phyloP scores from a whole-genome alignment of 78 protist genomes.

The Anaeramoeba ignava region DNA sequence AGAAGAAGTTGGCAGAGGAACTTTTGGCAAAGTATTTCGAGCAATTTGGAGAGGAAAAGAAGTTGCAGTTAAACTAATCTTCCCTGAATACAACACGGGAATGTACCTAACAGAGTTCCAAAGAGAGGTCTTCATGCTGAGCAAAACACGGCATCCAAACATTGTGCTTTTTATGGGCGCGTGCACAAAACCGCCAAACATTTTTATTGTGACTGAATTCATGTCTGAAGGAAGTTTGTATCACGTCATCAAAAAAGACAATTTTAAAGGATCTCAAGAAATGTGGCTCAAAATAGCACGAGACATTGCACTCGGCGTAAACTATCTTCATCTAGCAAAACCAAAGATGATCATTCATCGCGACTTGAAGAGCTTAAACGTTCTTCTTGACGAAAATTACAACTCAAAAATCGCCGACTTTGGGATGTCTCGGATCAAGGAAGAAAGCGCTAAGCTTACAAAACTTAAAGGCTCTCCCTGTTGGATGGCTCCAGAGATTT shows the following conservation, averaged over 20 bases:
- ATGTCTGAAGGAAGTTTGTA: neutral
- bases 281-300: too few species aligned
- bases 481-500: slow-evolving; percentile 21
- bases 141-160: neutral
- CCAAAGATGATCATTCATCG: slow-evolving; percentile 51
- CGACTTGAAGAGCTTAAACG: slow-evolving; percentile 44
- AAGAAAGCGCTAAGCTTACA: neutral
- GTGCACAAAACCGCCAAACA: neutral
- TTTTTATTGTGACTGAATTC: slow-evolving; percentile 12
- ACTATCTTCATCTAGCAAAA: slow-evolving; percentile 35
- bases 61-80: too few species aligned
- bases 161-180: slow-evolving; percentile 7
- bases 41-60: too few species aligned
- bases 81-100: too few species aligned
- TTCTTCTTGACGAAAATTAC: slow-evolving; percentile 36
- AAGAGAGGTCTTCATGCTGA: slow-evolving; percentile 4
- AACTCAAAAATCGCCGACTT: slow-evolving; percentile 21
- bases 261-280: too few species aligned
- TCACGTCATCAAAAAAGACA: too few species aligned
- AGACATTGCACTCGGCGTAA: slow-evolving; percentile 40
- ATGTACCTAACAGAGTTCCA: too few species aligned
- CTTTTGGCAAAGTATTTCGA: too few species aligned
- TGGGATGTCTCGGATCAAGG: slow-evolving; percentile 12
- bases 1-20: too few species aligned
- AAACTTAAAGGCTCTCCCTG: slow-evolving; percentile 7